Percentiles rank a stretch among this genome's conserved stretches.
Evolutionary conservation across 2,329 filamentous ascomycete species (phyloP).

Genomic region (Didymella segeticola): DNA sequence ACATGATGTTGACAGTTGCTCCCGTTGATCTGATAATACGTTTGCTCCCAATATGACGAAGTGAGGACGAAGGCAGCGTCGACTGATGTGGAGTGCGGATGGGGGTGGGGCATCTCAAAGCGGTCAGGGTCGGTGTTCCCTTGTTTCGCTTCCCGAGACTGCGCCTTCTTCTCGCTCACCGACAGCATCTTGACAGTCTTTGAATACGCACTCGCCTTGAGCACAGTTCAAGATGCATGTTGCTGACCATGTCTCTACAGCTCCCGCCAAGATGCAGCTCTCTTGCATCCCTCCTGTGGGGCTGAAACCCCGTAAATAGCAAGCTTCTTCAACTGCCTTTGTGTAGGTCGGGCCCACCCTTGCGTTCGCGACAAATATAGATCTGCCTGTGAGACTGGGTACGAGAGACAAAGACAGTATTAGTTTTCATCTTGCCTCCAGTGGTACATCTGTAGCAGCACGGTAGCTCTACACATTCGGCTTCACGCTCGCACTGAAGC

Average conservation of each 20-base stretch:
- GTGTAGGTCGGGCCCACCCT: constrained; percentile 3
- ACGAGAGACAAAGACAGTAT: neutral
- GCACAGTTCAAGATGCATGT: neutral
- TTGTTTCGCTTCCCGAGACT: constrained; percentile 3
- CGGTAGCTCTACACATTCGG: no score
- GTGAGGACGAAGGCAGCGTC: neutral
- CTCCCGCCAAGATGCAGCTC: neutral
- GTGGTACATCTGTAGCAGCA: no score
- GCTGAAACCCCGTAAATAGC: constrained; percentile 2
- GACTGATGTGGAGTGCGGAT: neutral
- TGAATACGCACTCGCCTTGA: neutral
- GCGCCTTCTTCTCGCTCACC: constrained; percentile 17
- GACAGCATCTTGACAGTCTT: neutral
- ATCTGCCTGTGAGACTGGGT: constrained; percentile 6
- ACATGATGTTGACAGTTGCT: no score
- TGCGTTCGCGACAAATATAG: constrained; percentile 8
- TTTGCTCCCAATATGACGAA: no score
- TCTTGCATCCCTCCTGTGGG: neutral
- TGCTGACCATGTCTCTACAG: neutral
- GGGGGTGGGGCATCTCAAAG: neutral
- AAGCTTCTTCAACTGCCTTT: neutral
- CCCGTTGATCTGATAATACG: no score
- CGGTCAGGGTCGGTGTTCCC: constrained; percentile 1
- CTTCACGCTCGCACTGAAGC: neutral
- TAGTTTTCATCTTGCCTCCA: neutral